Percentiles rank a stretch among this genome's conserved stretches.
These are phyloP conservation scores for Ganoderma resinaceum DNA, from an alignment of 1,284 basidiomycete species.

Conservation along the genomic window DNA sequence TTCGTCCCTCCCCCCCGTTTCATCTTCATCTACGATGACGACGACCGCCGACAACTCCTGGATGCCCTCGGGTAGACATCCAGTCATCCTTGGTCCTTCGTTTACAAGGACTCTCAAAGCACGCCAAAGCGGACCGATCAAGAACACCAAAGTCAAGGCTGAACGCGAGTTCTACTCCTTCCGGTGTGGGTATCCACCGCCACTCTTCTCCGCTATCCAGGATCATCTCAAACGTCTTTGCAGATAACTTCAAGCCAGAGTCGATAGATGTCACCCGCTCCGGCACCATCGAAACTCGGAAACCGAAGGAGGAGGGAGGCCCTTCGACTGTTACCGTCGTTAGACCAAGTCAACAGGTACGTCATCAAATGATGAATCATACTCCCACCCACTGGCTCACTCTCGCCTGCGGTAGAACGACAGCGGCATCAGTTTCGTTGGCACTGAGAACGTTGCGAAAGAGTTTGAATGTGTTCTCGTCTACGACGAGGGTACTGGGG, in stretches of 20 bases:
- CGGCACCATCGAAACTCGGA: slow-evolving; percentile 66
- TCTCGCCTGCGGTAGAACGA: slow-evolving; percentile 48
- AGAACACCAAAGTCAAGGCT: slow-evolving; percentile 55
- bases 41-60: slow-evolving; percentile 53
- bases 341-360: slow-evolving; percentile 67
- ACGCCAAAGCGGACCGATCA: slow-evolving; percentile 53
- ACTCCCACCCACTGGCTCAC: slow-evolving; percentile 4
- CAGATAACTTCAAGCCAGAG: slow-evolving; percentile 79
- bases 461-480: slow-evolving; percentile 79
- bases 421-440: slow-evolving; percentile 60
- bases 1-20: slow-evolving; percentile 4
- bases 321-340: slow-evolving; percentile 60
- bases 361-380: slow-evolving; percentile 20
- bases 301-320: slow-evolving; percentile 29
- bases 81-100: slow-evolving; percentile 63
- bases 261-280: slow-evolving; percentile 69
- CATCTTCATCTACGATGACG: slow-evolving; percentile 34
- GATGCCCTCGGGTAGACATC: slow-evolving; percentile 64
- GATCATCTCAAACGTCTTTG: not conserved
- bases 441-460: slow-evolving; percentile 61
- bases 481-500: slow-evolving; percentile 74
- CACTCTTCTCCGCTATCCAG: not conserved
- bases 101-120: slow-evolving; percentile 65
- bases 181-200: slow-evolving; percentile 58
- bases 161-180: slow-evolving; percentile 76